Evolutionary conservation across 2,329 filamentous ascomycete genomes (phyloP), one percentile per base, ranked within the genome.

Genomic region (Orbilia blumenaviensis): DNA sequence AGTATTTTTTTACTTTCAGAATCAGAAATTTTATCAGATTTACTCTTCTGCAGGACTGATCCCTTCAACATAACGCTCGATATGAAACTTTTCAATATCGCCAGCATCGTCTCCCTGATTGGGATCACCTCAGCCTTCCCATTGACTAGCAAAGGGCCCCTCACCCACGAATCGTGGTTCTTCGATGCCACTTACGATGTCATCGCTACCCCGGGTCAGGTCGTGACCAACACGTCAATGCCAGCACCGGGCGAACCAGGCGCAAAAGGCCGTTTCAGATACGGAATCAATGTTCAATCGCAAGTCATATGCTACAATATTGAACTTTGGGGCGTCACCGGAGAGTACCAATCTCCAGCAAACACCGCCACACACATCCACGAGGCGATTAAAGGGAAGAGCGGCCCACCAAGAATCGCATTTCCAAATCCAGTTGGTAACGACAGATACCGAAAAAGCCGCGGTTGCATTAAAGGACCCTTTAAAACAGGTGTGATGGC

Each of bases 351-450:
- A 78, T 87, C 86, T 6, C 82, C 84, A 0, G 87, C 87, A 46
- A 78, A 81, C 27, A 87, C 86, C 5, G 85, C 87, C 16, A 88
- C 87, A 0, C 87, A 88, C 81, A 86, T 88, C 77, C 86, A 88
- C 81, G 82, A 88, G 80, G 86, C 82, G 5, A 80, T 78, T 21
- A 82, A 81, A 67, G 86, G 86, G 76, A 81, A 81, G 58, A 79
- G 84, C 18, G 86, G 87, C 5, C 86, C 86, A 38, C 87, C 86
- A 64, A 83, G 86, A 79, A 82, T 87, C 72, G 84, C 84, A 2
- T 86, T 87, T 80, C 85, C 86, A 32, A 86, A 87, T 82, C 85
- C 85, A 1, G 79, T 79, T 1, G 42, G 42, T 36, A 29, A 50
- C 12, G 80, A 81, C 36, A 78, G 67, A 14, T 82, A 83, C 23